A percentile compares a stretch with the other conserved stretches of the same genome.
Evolutionary conservation across 306 rosid genomes (phyloP).

Genomic region (Fragaria iinumae): DNA sequence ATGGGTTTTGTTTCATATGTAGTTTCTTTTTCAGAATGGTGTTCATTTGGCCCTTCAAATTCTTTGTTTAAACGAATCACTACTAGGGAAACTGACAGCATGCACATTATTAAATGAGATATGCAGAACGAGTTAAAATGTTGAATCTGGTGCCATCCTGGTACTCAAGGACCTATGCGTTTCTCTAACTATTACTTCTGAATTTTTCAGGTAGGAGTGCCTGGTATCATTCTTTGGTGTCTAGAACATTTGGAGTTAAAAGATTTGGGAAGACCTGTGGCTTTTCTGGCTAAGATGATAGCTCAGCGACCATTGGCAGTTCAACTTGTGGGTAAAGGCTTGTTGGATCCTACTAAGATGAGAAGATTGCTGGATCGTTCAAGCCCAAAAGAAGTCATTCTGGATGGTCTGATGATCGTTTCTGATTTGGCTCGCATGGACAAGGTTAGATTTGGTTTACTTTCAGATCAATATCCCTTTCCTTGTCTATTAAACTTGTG

Average conservation of each 20-base stretch:
- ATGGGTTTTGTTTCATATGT: neutral
- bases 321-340: constrained; percentile 81
- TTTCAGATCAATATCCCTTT: neutral
- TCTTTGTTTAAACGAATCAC: neutral
- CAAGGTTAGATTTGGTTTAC: constrained; percentile 55
- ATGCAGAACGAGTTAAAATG: neutral
- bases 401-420: constrained; percentile 80
- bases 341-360: constrained; percentile 75
- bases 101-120: neutral
- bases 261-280: constrained; percentile 80
- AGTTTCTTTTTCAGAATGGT: constrained; percentile 2
- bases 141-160: constrained; percentile 5
- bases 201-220: constrained; percentile 78
- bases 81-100: neutral
- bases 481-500: neutral
- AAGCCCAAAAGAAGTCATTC: constrained; percentile 68
- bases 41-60: neutral
- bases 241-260: constrained; percentile 64
- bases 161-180: neutral
- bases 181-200: constrained; percentile 33
- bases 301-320: constrained; percentile 71
- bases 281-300: constrained; percentile 91
- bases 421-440: constrained; percentile 99
- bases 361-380: constrained; percentile 61
- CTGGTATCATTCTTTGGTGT: constrained; percentile 64